Base-by-base conservation (phyloP, 2,329 filamentous ascomycete species). In the Anthostomella pinea region DNA sequence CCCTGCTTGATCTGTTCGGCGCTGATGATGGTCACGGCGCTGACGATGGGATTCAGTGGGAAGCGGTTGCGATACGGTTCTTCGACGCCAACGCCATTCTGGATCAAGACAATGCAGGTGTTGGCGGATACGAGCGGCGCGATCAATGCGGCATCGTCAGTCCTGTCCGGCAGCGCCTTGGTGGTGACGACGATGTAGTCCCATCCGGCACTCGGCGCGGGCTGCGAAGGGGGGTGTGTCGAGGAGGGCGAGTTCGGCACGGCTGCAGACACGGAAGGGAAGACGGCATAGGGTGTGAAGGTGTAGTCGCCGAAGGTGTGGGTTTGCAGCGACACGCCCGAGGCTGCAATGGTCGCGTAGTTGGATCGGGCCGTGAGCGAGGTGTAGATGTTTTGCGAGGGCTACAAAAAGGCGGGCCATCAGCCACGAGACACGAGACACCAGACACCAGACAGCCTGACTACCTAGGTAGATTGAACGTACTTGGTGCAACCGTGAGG, bases 281-380 rank as follows among this genome's bases (percentile, higher is more conserved):
- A 86, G n/a, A 77, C 79, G 30, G 73, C 69, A 35, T 79, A 60
- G 3, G 85, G 75, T 23, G 45, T 64, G 65, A 85, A 87, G 15
- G 62, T 71, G 60, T 85, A 85, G 57, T 81, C 68, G 27, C 83
- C 82, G 57, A 84, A 87, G 33, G 76, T 72, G 32, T 73, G 78
- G 4, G 83, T 87, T 33, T 75, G 70, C 22, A 89, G 64, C 19
- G 67, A 63, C 54, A 88, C 83, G 30, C 84, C 85, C 16, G 71
- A 64, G 8, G 66, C 60, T 35, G 72, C 69, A 29, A 88, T 79
- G 21, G 74, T 75, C 16, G 68, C 61, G 67, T 85, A 87, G 65
- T 88, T 88, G 25, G 83, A 87, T 31, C 85, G 77, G 46, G 83
- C 86, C 35, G 86, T 79, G 28, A 86, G 76, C 5, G 83, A 87